A percentile compares a stretch with the other conserved stretches of the same genome.
Conservation (phyloP, 192 early-diverging fungal genomes). For the Podila clonocystis region DNA sequence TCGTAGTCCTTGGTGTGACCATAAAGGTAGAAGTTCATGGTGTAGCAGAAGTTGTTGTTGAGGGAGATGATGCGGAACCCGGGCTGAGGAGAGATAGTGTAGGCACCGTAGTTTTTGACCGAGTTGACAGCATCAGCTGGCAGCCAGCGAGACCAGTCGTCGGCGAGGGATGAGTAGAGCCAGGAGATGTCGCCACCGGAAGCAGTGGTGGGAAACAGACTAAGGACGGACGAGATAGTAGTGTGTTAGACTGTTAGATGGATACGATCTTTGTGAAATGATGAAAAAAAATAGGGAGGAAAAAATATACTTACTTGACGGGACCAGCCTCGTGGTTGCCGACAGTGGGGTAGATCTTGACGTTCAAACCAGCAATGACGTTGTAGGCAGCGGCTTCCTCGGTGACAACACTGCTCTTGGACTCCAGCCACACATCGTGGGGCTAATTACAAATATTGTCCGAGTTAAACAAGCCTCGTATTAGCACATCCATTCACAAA, state of each 20-base stretch:
- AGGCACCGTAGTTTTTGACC: conserved; percentile 55
- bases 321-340: conserved; percentile 67
- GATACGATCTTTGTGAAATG: not conserved
- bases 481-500: conserved; percentile 44
- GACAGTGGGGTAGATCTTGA: conserved; percentile 57
- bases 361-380: conserved; percentile 33
- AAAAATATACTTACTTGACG: conserved; percentile 15
- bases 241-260: too few species aligned
- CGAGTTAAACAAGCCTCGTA: conserved; percentile 29
- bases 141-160: conserved; percentile 59
- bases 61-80: conserved; percentile 61
- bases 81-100: conserved; percentile 51
- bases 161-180: conserved; percentile 55
- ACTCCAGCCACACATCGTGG: conserved; percentile 61
- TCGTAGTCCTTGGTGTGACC: conserved; percentile 51
- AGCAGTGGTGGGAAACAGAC: conserved; percentile 28
- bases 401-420: conserved; percentile 29
- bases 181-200: conserved; percentile 48
- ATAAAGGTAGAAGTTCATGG: conserved; percentile 60
- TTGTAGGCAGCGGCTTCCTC: conserved; percentile 44
- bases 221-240: not conserved
- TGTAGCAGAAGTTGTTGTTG: conserved; percentile 71
- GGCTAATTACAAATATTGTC: conserved; percentile 62
- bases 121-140: conserved; percentile 31
- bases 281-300: not conserved